These are phyloP conservation scores for Pichia exigua DNA, from an alignment of 805 yeast species.

Conservation along the genomic window DNA sequence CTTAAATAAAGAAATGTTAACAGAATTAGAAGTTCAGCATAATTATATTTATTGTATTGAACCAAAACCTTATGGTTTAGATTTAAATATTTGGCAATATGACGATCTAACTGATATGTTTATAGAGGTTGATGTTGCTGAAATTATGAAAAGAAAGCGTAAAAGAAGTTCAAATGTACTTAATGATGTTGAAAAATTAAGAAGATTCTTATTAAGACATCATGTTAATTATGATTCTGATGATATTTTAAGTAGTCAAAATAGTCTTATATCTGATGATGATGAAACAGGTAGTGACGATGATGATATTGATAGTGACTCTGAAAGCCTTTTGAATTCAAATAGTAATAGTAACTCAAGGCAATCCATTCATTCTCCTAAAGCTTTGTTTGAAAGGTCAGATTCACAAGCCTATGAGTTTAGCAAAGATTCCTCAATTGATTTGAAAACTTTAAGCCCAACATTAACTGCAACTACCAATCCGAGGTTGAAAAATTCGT, in stretches of 20 bases:
- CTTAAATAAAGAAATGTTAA: conserved; percentile 29
- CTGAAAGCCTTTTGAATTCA: conserved; percentile 3
- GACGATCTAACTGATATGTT: conserved; percentile 29
- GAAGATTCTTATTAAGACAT: conserved; percentile 9
- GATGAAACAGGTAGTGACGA: conserved; percentile 9
- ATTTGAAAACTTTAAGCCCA: conserved; percentile 3
- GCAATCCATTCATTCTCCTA: conserved; percentile 9
- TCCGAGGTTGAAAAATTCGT: conserved; percentile 1
- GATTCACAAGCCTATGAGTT: conserved; percentile 29
- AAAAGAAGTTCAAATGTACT: conserved; percentile 22
- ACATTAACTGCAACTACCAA: not conserved
- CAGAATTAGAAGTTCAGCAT: conserved; percentile 32
- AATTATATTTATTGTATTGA: conserved; percentile 30
- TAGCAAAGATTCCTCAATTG: conserved; percentile 3
- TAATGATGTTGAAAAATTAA: conserved; percentile 13
- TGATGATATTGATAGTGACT: conserved; percentile 6
- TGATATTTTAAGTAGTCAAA: conserved; percentile 8
- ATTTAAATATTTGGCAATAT: conserved; percentile 31
- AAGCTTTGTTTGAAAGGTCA: conserved; percentile 17
- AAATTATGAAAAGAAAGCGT: conserved; percentile 28
- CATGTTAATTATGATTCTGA: conserved; percentile 12
- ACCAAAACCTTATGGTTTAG: conserved; percentile 33
- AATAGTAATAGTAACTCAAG: not conserved
- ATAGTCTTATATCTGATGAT: not conserved
- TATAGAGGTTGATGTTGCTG: conserved; percentile 32